Conservation (phyloP, 345 rosid species). For the Citrus inodora region DNA sequence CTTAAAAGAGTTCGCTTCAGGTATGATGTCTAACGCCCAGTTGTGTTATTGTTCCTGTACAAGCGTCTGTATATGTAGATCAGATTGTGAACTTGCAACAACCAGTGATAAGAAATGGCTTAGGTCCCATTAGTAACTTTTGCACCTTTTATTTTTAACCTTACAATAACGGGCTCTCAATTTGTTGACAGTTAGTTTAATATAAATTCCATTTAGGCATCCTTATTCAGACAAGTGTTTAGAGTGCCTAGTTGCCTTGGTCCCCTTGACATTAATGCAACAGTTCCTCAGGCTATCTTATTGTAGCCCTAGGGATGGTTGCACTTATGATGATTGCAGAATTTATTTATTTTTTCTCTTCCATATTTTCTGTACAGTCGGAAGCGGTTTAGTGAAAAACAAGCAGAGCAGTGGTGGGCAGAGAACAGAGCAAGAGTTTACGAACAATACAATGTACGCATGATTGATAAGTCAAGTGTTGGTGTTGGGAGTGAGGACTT, state of each 20-base stretch:
- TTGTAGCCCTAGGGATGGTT: neutral
- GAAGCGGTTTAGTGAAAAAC: slow-evolving; percentile 86
- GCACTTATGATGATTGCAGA: neutral
- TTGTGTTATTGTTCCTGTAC: neutral
- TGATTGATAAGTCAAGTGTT: slow-evolving; percentile 70
- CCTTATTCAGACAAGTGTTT: neutral
- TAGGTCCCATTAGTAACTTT: neutral
- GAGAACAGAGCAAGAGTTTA: slow-evolving; percentile 87
- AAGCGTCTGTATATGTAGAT: neutral
- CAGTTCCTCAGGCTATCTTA: neutral
- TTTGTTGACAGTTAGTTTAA: neutral
- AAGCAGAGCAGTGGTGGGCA: slow-evolving; percentile 99
- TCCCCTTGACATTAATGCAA: neutral
- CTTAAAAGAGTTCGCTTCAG: slow-evolving; percentile 99
- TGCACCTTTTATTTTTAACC: neutral
- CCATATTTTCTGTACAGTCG: slow-evolving; percentile 53
- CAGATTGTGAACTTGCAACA: neutral
- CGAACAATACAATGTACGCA: slow-evolving; percentile 82
- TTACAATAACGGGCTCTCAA: neutral
- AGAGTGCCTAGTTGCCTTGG: neutral
- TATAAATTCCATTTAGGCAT: neutral
- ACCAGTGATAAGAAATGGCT: neutral
- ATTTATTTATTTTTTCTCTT: neutral
- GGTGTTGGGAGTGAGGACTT: slow-evolving; percentile 79
- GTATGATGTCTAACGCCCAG: slow-evolving; percentile 30